Evolutionary conservation across 768 basidiomycete species (phyloP), one percentile per base, ranked within the genome.

Genomic region (Steccherinum ochraceum): DNA sequence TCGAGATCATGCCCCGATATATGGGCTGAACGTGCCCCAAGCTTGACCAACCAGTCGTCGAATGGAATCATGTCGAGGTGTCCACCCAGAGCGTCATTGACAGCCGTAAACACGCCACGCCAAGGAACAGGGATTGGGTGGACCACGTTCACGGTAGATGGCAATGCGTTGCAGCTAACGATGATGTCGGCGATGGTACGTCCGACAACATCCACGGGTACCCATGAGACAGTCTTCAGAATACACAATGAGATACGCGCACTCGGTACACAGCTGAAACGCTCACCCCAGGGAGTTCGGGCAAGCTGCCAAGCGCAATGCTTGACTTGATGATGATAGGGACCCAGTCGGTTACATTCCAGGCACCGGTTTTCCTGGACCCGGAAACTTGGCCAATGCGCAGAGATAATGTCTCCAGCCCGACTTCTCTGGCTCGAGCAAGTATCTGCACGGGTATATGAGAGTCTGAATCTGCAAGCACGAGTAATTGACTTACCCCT

Each of bases 341-440:
- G n/a, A n/a, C n/a, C n/a, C 57, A 70, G 21, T 70, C 68, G 1
- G 57, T 56, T 24, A 59, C 58, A 35, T 59, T 58, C 68, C 67
- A 69, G 4, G 62, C 55, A 3, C 68, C 68, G 12, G 53, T 65
- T 2, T 19, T 23, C 5, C 49, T 30, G 11, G 63, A 55, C 11
- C 69, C 69, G 40, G 49, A 62, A 12, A 67, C 54, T 53, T 67
- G 66, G 3, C 65, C 66, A 12, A 72, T 63, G 16, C 67, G 62
- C 40, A 72, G 64, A 2, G 66, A 66, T 0, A 66, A 64, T 1
- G 65, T 62, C 3, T 57, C 50, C 3, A 73, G 59, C 0, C 68
- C 67, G 24, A 66, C 69, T 41, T 55, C 57, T 4, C n/a, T 49
- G 25, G 64, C 70, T 25, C 45, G 58, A 1, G 59, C 60, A 7